A percentile compares a stretch with the other conserved stretches of the same genome.
These are phyloP conservation scores for Nicotiana knightiana DNA, from an alignment of 257 asterid genomes.

Conservation along the genomic window DNA sequence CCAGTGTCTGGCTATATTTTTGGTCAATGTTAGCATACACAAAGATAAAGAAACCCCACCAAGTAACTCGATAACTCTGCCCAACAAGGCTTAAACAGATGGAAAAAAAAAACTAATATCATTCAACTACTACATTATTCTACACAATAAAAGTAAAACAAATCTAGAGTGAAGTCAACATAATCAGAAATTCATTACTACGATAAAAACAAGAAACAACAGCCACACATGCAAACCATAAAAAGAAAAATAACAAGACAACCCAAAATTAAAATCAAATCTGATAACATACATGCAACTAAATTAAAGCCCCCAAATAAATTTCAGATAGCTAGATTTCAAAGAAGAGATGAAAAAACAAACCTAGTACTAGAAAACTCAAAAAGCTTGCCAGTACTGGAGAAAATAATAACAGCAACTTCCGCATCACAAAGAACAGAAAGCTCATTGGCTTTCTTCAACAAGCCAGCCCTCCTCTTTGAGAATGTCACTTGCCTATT, in stretches of 20 bases:
- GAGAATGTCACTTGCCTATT: conserved; percentile 79
- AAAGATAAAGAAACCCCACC: too few relatives aligned
- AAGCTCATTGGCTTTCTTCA: conserved; percentile 77
- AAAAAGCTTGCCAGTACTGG: conserved; percentile 66
- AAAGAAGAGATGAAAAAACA: background rate
- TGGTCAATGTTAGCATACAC: background rate
- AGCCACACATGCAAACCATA: background rate
- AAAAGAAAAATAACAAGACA: background rate
- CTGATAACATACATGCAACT: background rate
- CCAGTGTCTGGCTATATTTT: background rate
- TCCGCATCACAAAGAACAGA: conserved; percentile 74
- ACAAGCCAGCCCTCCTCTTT: conserved; percentile 58
- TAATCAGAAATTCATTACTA: background rate
- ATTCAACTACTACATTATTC: background rate
- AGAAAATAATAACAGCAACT: conserved; percentile 67
- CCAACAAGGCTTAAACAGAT: too few relatives aligned
- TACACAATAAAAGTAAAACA: background rate
- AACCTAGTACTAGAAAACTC: conserved; percentile 60
- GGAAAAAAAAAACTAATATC: background rate
- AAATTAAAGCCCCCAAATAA: background rate
- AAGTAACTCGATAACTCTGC: too few relatives aligned
- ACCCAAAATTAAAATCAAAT: background rate
- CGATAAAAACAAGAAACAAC: conserved; percentile 10
- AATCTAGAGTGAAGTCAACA: background rate
- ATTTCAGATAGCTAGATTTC: too few relatives aligned